Evolutionary conservation across 352 stramenopile genomes (phyloP), one percentile per base, ranked within the genome.

Genomic region (Thraustotheca clavata): DNA sequence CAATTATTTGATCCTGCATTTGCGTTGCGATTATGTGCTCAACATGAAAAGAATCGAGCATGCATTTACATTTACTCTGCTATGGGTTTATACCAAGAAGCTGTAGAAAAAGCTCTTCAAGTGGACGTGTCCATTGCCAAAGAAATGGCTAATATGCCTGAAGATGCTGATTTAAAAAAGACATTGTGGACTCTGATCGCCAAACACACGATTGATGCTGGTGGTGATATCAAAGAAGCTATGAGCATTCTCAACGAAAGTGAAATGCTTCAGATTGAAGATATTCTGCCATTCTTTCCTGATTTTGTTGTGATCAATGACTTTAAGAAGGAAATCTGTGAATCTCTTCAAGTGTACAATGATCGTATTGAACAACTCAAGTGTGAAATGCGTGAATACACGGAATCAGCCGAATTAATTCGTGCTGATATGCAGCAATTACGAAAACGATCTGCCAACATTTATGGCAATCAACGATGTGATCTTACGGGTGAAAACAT

Each of bases 231-330:
- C 63, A 91, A 91, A 57, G 83, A 88, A 41, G 80, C 79, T 9
- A 87, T 89, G 83, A 81, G 76, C 7, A 91, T 96, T 50, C 66
- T 96, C 9, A 91, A 95, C 35, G 85, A 95, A 47, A 94, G 85
- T 41, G 36, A 68, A 16, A 52, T 97, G 49, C 67, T 98, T 20
- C 93, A 92, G 73, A 97, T 98, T 52, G 90, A 98, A 66, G 92
- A 98, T 59, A 94, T 98, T 27, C 65, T 98, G 48, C 88, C 91
- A 16, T 97, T 96, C 69, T 96, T 98, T 69, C 92, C 92, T 3
- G 92, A 98, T 62, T 97, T 98, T 72, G 88, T 96, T 24, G 84
- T 96, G 43, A 97, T 98, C 65, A 96, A 97, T 69, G 83, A 94
- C 52, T 97, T 98, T 71, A 97, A 98, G 73, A 94, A 95, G 67